These are phyloP conservation scores for Phytopythium helicoides DNA, from an alignment of 352 stramenopile species.

Conservation along the genomic window DNA sequence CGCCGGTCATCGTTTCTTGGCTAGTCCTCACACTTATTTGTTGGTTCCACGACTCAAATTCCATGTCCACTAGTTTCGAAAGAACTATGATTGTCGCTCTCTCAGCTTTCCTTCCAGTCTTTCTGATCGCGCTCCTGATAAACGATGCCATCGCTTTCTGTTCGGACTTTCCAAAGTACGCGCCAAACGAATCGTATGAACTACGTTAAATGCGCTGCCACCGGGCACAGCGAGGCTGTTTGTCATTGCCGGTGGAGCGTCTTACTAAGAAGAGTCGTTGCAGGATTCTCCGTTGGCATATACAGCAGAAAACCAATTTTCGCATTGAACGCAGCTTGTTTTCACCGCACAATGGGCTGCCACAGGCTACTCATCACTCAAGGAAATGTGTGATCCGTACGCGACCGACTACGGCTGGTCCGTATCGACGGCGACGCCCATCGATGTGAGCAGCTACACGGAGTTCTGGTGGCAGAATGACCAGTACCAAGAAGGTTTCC, in stretches of 20 bases:
- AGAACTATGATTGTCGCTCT: conserved; percentile 10
- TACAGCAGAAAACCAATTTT: conserved; percentile 29
- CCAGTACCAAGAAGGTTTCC: conserved; percentile 35
- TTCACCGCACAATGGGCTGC: conserved; percentile 26
- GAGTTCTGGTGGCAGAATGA: conserved; percentile 42
- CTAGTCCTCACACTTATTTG: background rate
- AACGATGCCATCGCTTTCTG: no score
- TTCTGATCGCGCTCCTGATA: no score
- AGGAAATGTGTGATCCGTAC: conserved; percentile 31
- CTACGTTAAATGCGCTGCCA: no score
- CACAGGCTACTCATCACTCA: conserved; percentile 29
- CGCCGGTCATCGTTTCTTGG: no score
- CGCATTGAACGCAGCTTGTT: conserved; percentile 28
- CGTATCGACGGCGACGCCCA: conserved; percentile 12
- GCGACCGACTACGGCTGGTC: conserved; percentile 29
- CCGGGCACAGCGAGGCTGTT: no score
- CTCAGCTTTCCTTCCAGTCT: conserved; percentile 3
- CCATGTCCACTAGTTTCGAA: background rate
- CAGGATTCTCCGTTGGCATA: conserved; percentile 22
- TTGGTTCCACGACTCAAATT: background rate
- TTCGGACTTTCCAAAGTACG: no score
- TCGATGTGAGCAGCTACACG: conserved; percentile 29
- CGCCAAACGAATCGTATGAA: no score
- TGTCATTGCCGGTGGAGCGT: no score
- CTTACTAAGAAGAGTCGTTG: no score